Percentiles rank a stretch among this genome's conserved stretches.
These are phyloP conservation scores for Cyamopsis tetragonoloba DNA, from an alignment of 306 rosid species.

Conservation along the genomic window DNA sequence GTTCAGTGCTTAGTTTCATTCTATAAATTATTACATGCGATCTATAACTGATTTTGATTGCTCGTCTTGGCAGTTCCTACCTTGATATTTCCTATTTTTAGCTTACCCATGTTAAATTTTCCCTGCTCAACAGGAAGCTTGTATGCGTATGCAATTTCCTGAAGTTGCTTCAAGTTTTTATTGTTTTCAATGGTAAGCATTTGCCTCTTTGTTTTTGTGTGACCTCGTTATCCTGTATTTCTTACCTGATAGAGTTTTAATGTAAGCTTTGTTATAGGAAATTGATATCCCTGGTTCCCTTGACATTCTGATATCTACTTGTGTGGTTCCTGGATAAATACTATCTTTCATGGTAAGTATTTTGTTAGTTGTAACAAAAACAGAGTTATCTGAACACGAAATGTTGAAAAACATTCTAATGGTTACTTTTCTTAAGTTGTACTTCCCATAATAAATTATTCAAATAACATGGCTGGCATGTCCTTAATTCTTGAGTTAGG, in stretches of 20 bases:
- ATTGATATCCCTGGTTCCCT: slow-evolving; percentile 29
- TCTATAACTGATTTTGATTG: slow-evolving; percentile 20
- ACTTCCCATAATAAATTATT: slow-evolving; percentile 21
- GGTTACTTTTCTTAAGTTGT: background rate
- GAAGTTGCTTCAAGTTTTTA: slow-evolving; percentile 38
- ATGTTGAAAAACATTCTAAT: slow-evolving; percentile 4
- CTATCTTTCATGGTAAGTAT: slow-evolving; percentile 38
- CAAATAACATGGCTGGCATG: slow-evolving; percentile 31
- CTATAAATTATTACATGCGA: background rate
- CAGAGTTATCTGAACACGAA: background rate
- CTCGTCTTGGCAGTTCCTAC: slow-evolving; percentile 12
- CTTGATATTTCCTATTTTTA: background rate
- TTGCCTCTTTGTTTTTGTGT: background rate
- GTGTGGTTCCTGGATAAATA: slow-evolving; percentile 37
- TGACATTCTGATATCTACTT: slow-evolving; percentile 37
- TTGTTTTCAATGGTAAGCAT: slow-evolving; percentile 50
- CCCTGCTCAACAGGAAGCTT: slow-evolving; percentile 61
- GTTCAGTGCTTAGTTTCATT: slow-evolving; percentile 7
- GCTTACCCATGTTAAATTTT: background rate
- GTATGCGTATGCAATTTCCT: slow-evolving; percentile 76
- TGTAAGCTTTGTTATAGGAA: slow-evolving; percentile 31
- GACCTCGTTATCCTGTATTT: slow-evolving; percentile 8
- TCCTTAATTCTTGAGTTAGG: slow-evolving; percentile 37
- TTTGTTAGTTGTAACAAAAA: background rate
- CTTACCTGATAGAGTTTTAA: slow-evolving; percentile 3